Evolutionary conservation across 1,284 basidiomycete species (phyloP).

Genomic region (Cryptococcus wingfieldii): DNA sequence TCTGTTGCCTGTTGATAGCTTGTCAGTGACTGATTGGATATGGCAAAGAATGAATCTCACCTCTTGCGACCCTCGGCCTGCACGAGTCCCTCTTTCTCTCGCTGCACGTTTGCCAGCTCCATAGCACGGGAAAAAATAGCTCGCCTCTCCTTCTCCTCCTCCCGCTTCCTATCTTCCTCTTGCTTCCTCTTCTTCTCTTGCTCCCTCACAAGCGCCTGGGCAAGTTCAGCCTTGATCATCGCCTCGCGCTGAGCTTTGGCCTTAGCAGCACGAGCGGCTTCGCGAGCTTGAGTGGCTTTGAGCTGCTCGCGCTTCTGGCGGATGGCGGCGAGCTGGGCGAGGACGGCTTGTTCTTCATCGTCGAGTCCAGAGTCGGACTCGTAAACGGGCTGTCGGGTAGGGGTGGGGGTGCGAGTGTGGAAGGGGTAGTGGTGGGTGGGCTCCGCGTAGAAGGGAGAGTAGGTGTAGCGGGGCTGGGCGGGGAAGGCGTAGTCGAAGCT

Average conservation of each 20-base stretch:
- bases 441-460: background rate
- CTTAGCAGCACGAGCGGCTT: slow-evolving; percentile 8
- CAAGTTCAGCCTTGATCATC: slow-evolving; percentile 4
- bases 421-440: background rate
- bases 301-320: slow-evolving; percentile 36
- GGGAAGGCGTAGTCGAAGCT: background rate
- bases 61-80: slow-evolving; percentile 9
- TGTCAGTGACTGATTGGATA: no score
- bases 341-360: slow-evolving; percentile 28
- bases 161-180: slow-evolving; percentile 57
- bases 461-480: background rate
- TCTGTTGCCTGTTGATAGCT: background rate
- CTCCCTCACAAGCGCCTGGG: background rate
- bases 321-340: slow-evolving; percentile 39
- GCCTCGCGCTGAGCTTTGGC: slow-evolving; percentile 15
- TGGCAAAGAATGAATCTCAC: slow-evolving; percentile 5
- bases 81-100: slow-evolving; percentile 61
- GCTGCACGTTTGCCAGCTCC: slow-evolving; percentile 67
- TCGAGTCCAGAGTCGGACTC: background rate
- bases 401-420: background rate
- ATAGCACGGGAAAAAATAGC: slow-evolving; percentile 48
- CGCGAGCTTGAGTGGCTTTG: slow-evolving; percentile 23
- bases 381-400: background rate
- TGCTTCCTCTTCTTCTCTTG: background rate
- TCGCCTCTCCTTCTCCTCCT: slow-evolving; percentile 65